A percentile compares a stretch with the other conserved stretches of the same genome.
phyloP scores from a whole-genome alignment of 805 yeast species.

The Saccharomycopsis synnaedendra region DNA sequence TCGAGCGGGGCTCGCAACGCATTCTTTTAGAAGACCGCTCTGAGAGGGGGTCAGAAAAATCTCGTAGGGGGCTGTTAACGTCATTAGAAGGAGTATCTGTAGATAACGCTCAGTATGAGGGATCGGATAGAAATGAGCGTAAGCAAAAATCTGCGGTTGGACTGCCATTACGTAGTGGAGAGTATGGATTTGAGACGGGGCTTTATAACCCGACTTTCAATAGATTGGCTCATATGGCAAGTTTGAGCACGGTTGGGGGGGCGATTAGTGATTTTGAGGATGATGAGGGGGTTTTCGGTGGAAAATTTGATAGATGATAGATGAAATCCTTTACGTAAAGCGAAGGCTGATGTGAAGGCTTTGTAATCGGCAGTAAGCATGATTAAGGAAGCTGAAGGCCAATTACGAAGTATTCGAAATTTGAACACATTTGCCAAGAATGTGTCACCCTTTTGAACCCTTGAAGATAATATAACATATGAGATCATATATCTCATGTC shows the following conservation, averaged over 20 bases:
- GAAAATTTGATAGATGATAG: no score
- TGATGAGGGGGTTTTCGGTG: conserved; percentile 12
- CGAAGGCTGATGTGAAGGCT: no score
- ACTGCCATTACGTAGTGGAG: background rate
- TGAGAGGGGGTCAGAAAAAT: background rate
- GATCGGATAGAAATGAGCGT: background rate
- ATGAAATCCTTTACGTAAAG: no score
- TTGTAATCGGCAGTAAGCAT: no score
- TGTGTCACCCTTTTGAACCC: no score
- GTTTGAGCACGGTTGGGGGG: conserved; percentile 10
- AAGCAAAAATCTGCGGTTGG: background rate
- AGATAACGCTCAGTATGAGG: background rate
- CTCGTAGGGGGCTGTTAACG: no score
- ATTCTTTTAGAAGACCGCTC: conserved; percentile 8
- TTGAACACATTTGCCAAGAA: no score
- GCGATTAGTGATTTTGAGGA: conserved; percentile 15
- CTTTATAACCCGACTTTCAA: conserved; percentile 2
- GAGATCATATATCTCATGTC: no score
- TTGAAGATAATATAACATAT: no score
- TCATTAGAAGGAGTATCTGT: background rate
- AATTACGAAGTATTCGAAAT: no score
- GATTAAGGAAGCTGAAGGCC: no score
- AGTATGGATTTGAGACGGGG: background rate
- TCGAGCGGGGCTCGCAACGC: background rate
- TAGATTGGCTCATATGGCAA: conserved; percentile 11